Percentiles rank a stretch among this genome's conserved stretches.
These are phyloP conservation scores for Podospora sp. DNA, from an alignment of 495 filamentous ascomycete species.

Conservation along the genomic window DNA sequence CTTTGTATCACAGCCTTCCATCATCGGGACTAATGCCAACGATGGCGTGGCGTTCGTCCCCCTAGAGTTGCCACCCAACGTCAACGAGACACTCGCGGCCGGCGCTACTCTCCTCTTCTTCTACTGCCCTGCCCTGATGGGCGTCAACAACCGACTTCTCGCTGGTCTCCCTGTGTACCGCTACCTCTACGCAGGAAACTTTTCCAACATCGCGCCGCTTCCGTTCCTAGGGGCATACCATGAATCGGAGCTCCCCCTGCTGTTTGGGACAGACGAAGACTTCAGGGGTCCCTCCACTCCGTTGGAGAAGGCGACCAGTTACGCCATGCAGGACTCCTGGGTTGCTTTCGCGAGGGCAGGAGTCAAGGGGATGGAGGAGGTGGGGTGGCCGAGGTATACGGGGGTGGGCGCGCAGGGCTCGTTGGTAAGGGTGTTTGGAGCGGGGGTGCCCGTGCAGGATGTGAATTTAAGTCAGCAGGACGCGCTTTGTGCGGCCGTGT, in stretches of 20 bases:
- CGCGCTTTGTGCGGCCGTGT: background rate
- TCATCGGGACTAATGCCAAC: conserved; percentile 18
- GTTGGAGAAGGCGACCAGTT: conserved; percentile 32
- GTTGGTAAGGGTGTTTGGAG: background rate
- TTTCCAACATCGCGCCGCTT: conserved; percentile 46
- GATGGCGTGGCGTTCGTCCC: conserved; percentile 15
- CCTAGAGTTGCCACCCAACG: background rate
- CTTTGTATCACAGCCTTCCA: conserved; percentile 6
- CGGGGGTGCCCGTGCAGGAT: background rate
- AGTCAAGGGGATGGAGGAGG: conserved; percentile 8
- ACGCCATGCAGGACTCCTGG: conserved; percentile 46
- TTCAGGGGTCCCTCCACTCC: conserved; percentile 42
- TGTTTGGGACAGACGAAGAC: conserved; percentile 46
- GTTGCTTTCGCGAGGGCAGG: conserved; percentile 42
- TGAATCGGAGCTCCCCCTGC: conserved; percentile 51
- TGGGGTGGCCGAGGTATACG: conserved; percentile 16
- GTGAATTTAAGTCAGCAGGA: background rate
- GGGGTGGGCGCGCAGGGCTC: background rate
- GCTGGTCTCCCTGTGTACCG: conserved; percentile 32
- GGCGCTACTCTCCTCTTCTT: conserved; percentile 26
- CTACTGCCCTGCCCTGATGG: conserved; percentile 21
- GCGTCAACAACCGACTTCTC: conserved; percentile 13
- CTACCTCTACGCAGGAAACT: conserved; percentile 44
- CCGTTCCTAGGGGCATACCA: conserved; percentile 51
- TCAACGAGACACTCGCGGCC: background rate